Evolutionary conservation across 2,329 filamentous ascomycete genomes (phyloP), one percentile per base, ranked within the genome.

Genomic region (Monilinia vaccinii-corymbosi): DNA sequence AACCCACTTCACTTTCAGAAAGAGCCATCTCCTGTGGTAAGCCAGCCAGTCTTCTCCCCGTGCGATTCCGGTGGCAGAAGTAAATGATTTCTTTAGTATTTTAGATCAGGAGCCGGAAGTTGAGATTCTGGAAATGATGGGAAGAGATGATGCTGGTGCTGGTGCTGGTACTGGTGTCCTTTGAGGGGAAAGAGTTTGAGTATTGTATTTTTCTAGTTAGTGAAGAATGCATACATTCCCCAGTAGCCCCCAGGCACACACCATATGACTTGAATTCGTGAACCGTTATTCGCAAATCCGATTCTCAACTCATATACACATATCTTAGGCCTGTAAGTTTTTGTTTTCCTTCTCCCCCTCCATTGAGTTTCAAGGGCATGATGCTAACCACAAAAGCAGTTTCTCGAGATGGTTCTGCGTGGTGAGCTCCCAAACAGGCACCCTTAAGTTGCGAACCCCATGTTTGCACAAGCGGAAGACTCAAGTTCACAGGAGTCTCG

Each of bases 81-180:
- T 1, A 4, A 36, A 10, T 11, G 14, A 14, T 36, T 36, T 36
- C 11, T 36, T 36, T 36, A 11, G 11, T 36, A 36, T 11, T 36
- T 6, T 4, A 14, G 34, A 36, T 36, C 11, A 36, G 14, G 13
- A 36, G 14, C 34, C 4, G 31, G 78, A 40, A 40, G 16, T 40
- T 8, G 38, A 9, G 18, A n/a, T 82, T 25, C 82, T 83, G 23
- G 82, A 81, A 60, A 86, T 86, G 71, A 79, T 83, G 66, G 81
- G 82, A 55, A 83, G 82, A 65, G 34, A 36, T 36, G 34, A 36
- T 36, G 34, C 1, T 40, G 38, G 38, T n/a, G 18, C 1, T 42
- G 40, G 18, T 42, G 40, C 3, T 42, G 38, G 8, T 42, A 10
- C 18, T n/a, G 18, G 40, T 10, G 18, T 3, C 18, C 14, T 11